A percentile compares a stretch with the other conserved stretches of the same genome.
Evolutionary conservation across 2,329 filamentous ascomycete species (phyloP).

Genomic region (Curvularia verruculosa): DNA sequence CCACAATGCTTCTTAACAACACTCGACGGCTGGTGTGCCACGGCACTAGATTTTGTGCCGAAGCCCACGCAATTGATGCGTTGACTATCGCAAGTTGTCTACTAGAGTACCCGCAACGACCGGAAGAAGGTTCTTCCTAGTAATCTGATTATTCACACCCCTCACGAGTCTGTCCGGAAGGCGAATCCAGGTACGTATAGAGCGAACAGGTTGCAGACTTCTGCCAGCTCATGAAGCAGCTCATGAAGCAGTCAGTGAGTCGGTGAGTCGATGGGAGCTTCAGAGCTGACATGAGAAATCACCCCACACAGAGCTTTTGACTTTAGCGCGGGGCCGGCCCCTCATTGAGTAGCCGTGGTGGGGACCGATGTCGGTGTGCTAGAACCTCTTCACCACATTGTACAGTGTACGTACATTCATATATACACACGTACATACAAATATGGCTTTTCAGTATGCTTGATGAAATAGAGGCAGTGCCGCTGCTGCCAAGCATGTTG

Average conservation of each 20-base stretch:
- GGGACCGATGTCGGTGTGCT: conserved; percentile 7
- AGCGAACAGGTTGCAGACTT: not conserved
- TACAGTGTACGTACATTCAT: no score
- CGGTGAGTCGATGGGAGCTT: not conserved
- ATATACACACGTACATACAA: no score
- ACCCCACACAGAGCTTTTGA: conserved; percentile 26
- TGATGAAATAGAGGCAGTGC: no score
- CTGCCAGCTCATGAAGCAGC: not conserved
- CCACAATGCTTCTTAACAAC: not conserved
- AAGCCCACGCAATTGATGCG: conserved; percentile 3
- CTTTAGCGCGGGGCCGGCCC: conserved; percentile 30
- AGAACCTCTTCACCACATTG: not conserved
- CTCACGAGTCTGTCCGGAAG: not conserved
- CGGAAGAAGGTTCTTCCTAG: conserved; percentile 24
- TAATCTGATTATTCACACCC: not conserved
- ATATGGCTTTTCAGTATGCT: no score
- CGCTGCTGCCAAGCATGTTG: not conserved
- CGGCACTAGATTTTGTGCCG: conserved; percentile 15
- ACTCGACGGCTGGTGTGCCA: not conserved
- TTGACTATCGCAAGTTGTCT: not conserved
- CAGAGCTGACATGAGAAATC: conserved; percentile 4
- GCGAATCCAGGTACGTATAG: not conserved
- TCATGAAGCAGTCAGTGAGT: not conserved
- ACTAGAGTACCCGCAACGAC: not conserved
- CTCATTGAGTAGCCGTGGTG: conserved; percentile 15